Evolutionary conservation across 1,139 yeast species (phyloP).

Genomic region (Kurtzmaniella quercitrusa): DNA sequence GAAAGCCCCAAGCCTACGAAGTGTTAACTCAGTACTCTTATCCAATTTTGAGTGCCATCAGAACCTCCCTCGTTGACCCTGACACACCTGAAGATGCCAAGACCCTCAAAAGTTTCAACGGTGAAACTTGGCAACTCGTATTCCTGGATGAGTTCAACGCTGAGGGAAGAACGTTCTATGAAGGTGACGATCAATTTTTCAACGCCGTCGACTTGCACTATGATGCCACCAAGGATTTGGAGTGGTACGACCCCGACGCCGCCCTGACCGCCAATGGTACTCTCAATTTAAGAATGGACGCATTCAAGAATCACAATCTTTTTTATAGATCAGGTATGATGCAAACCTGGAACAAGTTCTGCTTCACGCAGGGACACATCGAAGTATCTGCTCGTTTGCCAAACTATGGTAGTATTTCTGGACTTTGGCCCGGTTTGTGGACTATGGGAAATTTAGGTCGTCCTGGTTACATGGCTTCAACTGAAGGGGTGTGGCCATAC

Average conservation of each 20-base stretch:
- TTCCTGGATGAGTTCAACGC: conserved; percentile 27
- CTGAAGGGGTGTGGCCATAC: conserved; percentile 34
- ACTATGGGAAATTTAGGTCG: conserved; percentile 30
- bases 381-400: conserved; percentile 24
- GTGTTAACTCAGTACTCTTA: conserved; percentile 20
- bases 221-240: conserved; percentile 28
- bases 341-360: conserved; percentile 28
- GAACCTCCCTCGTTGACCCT: conserved; percentile 24
- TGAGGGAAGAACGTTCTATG: conserved; percentile 28
- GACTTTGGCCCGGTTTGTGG: conserved; percentile 33
- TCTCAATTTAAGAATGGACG: conserved; percentile 21
- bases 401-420: conserved; percentile 24
- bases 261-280: conserved; percentile 25
- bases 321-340: conserved; percentile 29
- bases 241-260: conserved; percentile 32
- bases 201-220: conserved; percentile 25
- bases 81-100: conserved; percentile 21
- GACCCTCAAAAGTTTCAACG: conserved; percentile 14
- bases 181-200: conserved; percentile 29
- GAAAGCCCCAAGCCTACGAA: conserved; percentile 17
- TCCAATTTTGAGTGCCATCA: conserved; percentile 20
- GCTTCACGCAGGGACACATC: conserved; percentile 25
- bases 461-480: conserved; percentile 27
- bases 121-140: conserved; percentile 22
- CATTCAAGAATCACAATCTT: conserved; percentile 24